Base-by-base conservation (phyloP, 1,139 yeast species). In the Candida anutae region DNA sequence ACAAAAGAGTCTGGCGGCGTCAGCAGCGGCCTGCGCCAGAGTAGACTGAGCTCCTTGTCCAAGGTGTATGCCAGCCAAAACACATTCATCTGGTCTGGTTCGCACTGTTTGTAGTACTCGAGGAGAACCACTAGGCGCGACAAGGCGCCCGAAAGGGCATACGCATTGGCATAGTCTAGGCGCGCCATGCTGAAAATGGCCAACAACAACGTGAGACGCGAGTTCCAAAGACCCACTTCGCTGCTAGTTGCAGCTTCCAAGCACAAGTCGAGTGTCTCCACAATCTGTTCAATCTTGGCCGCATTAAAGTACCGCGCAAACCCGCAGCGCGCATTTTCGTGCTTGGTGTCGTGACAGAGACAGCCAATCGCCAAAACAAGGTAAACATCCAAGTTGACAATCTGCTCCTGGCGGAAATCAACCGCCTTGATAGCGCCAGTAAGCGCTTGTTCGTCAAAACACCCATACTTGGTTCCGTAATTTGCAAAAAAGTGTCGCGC, bases 51-150 rank as follows among this genome's bases (percentile, higher is more conserved):
- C 28, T 61, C 68, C 26, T 57, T 56, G 34, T 65, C 72, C 28
- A 64, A 38, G 29, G 59, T 62, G 37, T 52, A 57, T 3, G 59
- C 39, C 3, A 67, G 45, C 69, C 69, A 63, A 32, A 62, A 59
- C 10, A 6, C 14, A 10, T 5, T 5, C 15, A 5, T 11, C 16
- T 12, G 8, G 16, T 42, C 36, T n/a, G n/a, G n/a, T n/a, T n/a
- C n/a, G n/a, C n/a, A n/a, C n/a, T n/a, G n/a, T 20, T 41, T 29
- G 33, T 45, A 55, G 17, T 53, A 34, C 5, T 46, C 53, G 28
- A 49, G 42, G 26, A 46, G 45, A 6, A 57, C 33, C 4, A 55
- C 42, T 24, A 57, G 37, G 14, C 68, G 43, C 34, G 48, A 44
- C 27, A 63, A 40, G 6, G 59, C 43, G 1, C 69, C 67, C 24